phyloP scores from a whole-genome alignment of 257 asterid genomes.

The Rubia yunnanensis region DNA sequence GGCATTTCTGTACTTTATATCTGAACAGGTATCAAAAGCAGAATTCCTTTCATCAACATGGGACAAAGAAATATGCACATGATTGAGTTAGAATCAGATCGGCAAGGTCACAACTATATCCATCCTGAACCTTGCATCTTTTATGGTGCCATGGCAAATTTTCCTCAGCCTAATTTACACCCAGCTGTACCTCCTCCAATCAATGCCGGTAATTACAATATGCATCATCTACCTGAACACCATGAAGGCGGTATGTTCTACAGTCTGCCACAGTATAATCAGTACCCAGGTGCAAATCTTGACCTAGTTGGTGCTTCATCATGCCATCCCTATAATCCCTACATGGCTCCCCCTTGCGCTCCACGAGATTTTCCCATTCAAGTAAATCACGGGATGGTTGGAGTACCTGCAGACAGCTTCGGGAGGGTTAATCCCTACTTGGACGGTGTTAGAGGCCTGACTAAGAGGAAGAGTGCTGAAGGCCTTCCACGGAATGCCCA shows the following conservation, averaged over 20 bases:
- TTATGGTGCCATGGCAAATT: conserved; percentile 37
- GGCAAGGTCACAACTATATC: conserved; percentile 42
- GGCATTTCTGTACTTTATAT: conserved; percentile 6
- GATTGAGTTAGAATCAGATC: conserved; percentile 48
- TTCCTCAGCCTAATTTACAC: conserved; percentile 43
- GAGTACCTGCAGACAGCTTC: conserved; percentile 24
- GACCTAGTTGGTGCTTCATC: conserved; percentile 37
- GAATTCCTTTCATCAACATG: conserved; percentile 31
- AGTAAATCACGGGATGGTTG: conserved; percentile 34
- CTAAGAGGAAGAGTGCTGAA: conserved; percentile 55
- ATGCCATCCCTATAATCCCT: conserved; percentile 46
- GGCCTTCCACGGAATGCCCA: conserved; percentile 34
- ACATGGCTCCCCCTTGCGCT: conserved; percentile 46
- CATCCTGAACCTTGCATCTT: conserved; percentile 52
- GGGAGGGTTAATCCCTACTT: conserved; percentile 32
- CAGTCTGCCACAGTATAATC: conserved; percentile 43
- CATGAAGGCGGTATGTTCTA: conserved; percentile 40
- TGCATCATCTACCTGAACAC: conserved; percentile 46
- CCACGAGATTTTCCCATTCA: conserved; percentile 45
- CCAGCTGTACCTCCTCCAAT: conserved; percentile 31
- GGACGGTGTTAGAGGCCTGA: conserved; percentile 41
- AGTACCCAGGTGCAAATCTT: conserved; percentile 33
- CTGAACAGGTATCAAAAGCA: conserved; percentile 34
- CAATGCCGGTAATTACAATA: conserved; percentile 30
- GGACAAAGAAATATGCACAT: conserved; percentile 58